Conservation (phyloP, 2,329 filamentous ascomycete genomes). For the Westerdykella aurantiaca region DNA sequence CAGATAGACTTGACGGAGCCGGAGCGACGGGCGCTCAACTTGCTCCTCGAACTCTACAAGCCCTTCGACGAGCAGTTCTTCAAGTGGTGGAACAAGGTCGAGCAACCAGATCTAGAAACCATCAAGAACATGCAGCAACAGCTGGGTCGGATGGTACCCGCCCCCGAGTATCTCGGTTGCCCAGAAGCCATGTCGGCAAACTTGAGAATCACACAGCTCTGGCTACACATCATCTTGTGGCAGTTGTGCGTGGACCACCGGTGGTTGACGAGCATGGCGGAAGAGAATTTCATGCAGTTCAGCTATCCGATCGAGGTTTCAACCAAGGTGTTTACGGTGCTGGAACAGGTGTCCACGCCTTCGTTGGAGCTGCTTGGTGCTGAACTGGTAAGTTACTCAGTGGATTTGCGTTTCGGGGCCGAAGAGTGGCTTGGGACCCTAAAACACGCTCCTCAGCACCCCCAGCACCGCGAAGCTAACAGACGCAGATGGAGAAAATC, state of each 20-base stretch:
- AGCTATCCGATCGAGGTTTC: constrained; percentile 59
- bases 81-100: constrained; percentile 57
- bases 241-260: constrained; percentile 63
- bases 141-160: constrained; percentile 48
- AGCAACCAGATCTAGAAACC: constrained; percentile 13
- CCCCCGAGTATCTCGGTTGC: constrained; percentile 46
- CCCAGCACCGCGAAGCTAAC: constrained; percentile 15
- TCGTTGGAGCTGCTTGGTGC: constrained; percentile 70
- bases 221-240: constrained; percentile 67
- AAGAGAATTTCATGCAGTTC: constrained; percentile 57
- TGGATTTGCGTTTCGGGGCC: background rate
- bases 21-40: constrained; percentile 46
- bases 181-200: constrained; percentile 65
- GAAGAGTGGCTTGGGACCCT: background rate
- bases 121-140: constrained; percentile 42
- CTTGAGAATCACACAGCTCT: constrained; percentile 63
- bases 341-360: constrained; percentile 64
- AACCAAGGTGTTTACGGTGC: constrained; percentile 55
- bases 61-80: constrained; percentile 61
- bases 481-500: constrained; percentile 65
- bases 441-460: background rate
- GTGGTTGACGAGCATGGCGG: constrained; percentile 54
- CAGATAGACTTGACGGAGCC: constrained; percentile 50
- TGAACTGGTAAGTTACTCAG: constrained; percentile 55
- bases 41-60: constrained; percentile 56